phyloP scores from a whole-genome alignment of 352 stramenopile species.

The Globisporangium solare region DNA sequence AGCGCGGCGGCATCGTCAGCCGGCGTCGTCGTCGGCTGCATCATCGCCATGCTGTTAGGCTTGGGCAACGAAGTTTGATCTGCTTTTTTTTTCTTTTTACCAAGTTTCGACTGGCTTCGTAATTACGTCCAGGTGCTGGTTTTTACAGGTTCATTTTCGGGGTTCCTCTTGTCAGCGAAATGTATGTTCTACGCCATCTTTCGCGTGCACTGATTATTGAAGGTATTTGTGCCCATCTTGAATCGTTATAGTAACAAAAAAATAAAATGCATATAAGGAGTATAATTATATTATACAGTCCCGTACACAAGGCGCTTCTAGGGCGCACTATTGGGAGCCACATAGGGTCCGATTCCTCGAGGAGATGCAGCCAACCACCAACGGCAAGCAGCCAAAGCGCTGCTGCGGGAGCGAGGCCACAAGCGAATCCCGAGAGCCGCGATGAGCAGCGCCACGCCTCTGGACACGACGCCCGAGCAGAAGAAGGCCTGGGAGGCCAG shows the following conservation, averaged over 20 bases:
- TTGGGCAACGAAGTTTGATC: too few relatives aligned
- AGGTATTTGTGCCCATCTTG: too few relatives aligned
- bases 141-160: too few relatives aligned
- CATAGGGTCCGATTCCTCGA: neutral
- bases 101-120: neutral
- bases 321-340: constrained; percentile 3
- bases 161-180: too few relatives aligned
- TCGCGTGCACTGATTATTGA: too few relatives aligned
- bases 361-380: constrained; percentile 3
- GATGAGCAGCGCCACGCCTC: constrained; percentile 18
- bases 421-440: neutral
- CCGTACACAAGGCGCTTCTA: too few relatives aligned
- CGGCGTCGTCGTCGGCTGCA: neutral
- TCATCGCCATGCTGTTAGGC: neutral
- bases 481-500: constrained; percentile 83
- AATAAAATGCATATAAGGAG: too few relatives aligned
- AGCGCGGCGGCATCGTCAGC: constrained; percentile 19
- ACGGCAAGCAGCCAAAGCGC: constrained; percentile 3
- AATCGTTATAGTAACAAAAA: too few relatives aligned
- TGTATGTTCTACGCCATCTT: too few relatives aligned
- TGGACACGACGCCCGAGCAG: constrained; percentile 62
- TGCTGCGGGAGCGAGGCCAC: neutral
- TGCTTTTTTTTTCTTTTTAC: too few relatives aligned
- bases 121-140: constrained; percentile 5
- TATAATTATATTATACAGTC: too few relatives aligned